A percentile compares a stretch with the other conserved stretches of the same genome.
Evolutionary conservation across 257 asterid species (phyloP).

Genomic region (Coffea canephora): DNA sequence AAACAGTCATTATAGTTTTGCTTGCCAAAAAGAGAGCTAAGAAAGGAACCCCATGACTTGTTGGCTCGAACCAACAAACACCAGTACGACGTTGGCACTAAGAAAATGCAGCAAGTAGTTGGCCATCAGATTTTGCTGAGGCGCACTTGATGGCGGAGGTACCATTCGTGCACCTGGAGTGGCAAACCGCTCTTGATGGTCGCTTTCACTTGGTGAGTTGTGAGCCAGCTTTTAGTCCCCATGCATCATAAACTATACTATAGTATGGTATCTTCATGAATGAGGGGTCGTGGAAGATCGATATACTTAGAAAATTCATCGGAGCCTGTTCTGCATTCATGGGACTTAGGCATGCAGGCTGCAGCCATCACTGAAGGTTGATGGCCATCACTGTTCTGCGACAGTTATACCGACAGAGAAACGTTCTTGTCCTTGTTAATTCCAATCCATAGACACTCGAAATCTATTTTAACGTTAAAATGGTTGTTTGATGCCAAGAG

Average conservation of each 20-base stretch:
- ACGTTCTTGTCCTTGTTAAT: no score
- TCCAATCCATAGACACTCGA: no score
- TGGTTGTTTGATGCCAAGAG: background rate
- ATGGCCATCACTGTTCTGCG: no score
- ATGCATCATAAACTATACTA: background rate
- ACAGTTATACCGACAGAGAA: no score
- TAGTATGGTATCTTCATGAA: background rate
- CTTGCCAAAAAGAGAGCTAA: conserved; percentile 11
- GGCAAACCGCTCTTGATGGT: conserved; percentile 21
- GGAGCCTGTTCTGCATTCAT: background rate
- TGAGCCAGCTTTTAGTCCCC: conserved; percentile 7
- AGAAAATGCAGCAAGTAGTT: background rate
- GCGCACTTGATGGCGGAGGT: background rate
- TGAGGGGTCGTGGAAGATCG: background rate
- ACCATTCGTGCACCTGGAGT: conserved; percentile 5
- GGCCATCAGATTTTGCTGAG: background rate
- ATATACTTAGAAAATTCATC: background rate
- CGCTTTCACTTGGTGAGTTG: background rate
- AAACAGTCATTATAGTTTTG: conserved; percentile 17
- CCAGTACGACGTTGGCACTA: conserved; percentile 4
- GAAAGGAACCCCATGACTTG: background rate
- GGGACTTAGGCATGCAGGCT: no score
- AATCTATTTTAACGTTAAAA: background rate
- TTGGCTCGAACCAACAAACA: conserved; percentile 7
- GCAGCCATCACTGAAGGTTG: no score